Evolutionary conservation across 257 asterid species (phyloP).

Genomic region (Nemophila menziesii): DNA sequence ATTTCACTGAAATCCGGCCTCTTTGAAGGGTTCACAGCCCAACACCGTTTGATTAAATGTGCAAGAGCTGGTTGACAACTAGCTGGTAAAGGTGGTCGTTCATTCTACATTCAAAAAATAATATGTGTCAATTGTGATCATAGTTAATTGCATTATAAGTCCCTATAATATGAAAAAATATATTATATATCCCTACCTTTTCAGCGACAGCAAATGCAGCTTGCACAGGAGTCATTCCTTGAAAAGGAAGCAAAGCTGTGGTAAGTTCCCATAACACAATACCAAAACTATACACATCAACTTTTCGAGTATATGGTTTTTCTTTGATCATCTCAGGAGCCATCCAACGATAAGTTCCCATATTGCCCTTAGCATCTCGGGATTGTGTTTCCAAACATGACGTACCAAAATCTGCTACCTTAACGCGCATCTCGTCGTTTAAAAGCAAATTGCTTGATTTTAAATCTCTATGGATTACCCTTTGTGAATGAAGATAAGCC

Average conservation of each 20-base stretch:
- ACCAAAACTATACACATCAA: constrained; percentile 62
- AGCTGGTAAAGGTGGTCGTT: constrained; percentile 80
- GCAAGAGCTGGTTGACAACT: constrained; percentile 86
- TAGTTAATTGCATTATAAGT: background rate
- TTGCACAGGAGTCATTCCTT: constrained; percentile 53
- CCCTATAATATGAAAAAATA: no score
- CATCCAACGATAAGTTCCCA: constrained; percentile 41
- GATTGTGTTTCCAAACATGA: constrained; percentile 28
- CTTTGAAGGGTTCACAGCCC: constrained; percentile 76
- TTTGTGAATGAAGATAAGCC: constrained; percentile 33
- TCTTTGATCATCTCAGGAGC: constrained; percentile 53
- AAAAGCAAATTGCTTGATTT: constrained; percentile 22
- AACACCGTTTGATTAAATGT: constrained; percentile 77
- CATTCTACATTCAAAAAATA: constrained; percentile 37
- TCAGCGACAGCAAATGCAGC: constrained; percentile 60
- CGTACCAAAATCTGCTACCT: constrained; percentile 29
- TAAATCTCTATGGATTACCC: constrained; percentile 32
- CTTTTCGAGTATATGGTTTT: constrained; percentile 42
- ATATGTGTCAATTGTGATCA: background rate
- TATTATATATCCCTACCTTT: no score
- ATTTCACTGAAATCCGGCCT: constrained; percentile 74
- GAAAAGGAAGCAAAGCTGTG: constrained; percentile 54
- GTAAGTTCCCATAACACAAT: constrained; percentile 55
- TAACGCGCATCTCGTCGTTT: constrained; percentile 24
- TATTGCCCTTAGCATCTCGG: constrained; percentile 23